Base-by-base conservation (phyloP, 768 basidiomycete species). In the Scleroderma citrinum region DNA sequence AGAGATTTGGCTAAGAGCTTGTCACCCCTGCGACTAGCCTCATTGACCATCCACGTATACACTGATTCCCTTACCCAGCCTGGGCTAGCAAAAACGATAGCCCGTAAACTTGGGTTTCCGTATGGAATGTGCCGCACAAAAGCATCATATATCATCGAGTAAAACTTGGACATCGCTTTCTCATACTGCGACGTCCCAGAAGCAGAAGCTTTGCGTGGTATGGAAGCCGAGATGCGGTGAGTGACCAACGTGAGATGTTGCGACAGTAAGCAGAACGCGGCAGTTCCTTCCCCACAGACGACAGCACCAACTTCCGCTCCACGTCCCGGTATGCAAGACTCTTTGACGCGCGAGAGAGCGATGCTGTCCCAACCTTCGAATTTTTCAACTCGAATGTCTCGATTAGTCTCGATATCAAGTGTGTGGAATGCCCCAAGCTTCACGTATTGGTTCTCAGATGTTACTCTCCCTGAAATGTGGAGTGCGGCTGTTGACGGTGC, bases 231-330 rank as follows among this genome's bases (percentile, higher is more conserved):
- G 47, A 99, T 83, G 19, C 96, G 80, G 61, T 97, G 92, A 4
- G 91, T 73, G 30, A 99, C 84, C 24, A 94, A 74, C 2, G 96
- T 99, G 85, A 98, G 94, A 67, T 98, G 94, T 58, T 98, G 86
- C 2, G 94, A 97, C 13, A 99, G 75, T 26, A 99, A 69, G 66
- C 96, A 98, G 64, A 99, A 88, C 10, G 91, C 85, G 1, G 96
- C 96, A 2, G 81, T 84, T 17, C 96, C 96, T 74, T 99, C 96
- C 30, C 96, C 95, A 56, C 90, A 92, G 4, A 99, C 91, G 20
- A 99, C 77, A 0, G 96, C 96, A 13, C 90, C 96, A 4, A 99
- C 86, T 60, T 99, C 96, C 5, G 96, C 96, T 0, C 96, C 95
- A 56, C 87, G 75, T 21, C 95, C 96, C n/a, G 92, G 92, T 34